These are phyloP conservation scores for Chrysoporthe deuterocubensis DNA, from an alignment of 2,329 filamentous ascomycete genomes.

Conservation along the genomic window DNA sequence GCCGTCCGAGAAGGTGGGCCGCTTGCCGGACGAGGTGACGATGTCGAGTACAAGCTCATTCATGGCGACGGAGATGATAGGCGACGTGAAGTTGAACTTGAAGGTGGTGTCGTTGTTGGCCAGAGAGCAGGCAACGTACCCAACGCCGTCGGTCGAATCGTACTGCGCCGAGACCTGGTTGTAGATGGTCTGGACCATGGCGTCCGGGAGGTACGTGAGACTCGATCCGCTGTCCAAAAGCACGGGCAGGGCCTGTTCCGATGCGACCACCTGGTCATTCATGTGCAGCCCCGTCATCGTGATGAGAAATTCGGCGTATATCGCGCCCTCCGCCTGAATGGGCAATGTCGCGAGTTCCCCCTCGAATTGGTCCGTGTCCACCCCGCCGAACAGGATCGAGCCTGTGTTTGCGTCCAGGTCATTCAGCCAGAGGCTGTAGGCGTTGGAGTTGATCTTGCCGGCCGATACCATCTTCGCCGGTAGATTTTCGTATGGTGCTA, in stretches of 20 bases:
- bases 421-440: constrained; percentile 78
- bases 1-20: constrained; percentile 58
- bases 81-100: constrained; percentile 59
- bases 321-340: constrained; percentile 57
- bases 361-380: constrained; percentile 68
- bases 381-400: constrained; percentile 74
- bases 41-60: constrained; percentile 63
- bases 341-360: constrained; percentile 70
- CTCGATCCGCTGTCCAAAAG: constrained; percentile 74
- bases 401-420: constrained; percentile 69
- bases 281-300: constrained; percentile 65
- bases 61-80: constrained; percentile 59
- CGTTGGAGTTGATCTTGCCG: constrained; percentile 65
- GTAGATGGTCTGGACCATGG: constrained; percentile 59
- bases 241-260: constrained; percentile 60
- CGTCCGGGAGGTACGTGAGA: constrained; percentile 68
- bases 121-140: constrained; percentile 65
- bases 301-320: constrained; percentile 68
- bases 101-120: constrained; percentile 46
- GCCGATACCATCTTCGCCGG: constrained; percentile 66
- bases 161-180: constrained; percentile 63
- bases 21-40: constrained; percentile 49
- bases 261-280: constrained; percentile 47
- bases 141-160: constrained; percentile 53
- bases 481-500: constrained; percentile 67